phyloP scores from a whole-genome alignment of 176 grass and related monocot genomes.

The Ensete glaucum region DNA sequence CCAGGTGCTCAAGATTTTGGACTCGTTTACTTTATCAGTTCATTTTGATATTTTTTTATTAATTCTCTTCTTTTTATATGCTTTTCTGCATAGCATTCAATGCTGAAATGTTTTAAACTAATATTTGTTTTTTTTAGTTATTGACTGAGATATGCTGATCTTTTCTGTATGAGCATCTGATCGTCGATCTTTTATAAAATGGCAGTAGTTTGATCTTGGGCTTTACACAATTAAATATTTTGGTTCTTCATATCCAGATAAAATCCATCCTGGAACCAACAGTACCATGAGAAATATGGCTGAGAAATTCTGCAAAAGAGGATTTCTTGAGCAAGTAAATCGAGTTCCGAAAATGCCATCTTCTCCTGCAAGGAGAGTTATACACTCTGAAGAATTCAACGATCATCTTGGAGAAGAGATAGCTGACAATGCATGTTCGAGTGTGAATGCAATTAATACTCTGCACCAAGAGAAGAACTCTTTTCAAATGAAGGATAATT shows the following conservation, averaged over 20 bases:
- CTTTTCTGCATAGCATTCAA: neutral
- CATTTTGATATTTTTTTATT: neutral
- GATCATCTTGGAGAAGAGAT: slow-evolving; percentile 33
- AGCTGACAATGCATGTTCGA: slow-evolving; percentile 31
- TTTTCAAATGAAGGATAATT: neutral
- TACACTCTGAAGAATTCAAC: neutral
- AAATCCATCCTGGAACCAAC: neutral
- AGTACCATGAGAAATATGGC: neutral
- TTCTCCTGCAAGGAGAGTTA: neutral
- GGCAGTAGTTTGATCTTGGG: neutral
- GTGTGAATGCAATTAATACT: slow-evolving; percentile 20
- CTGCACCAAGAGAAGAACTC: slow-evolving; percentile 5
- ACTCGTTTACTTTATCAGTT: neutral
- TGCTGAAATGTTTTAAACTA: neutral
- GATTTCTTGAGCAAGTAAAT: slow-evolving; percentile 5
- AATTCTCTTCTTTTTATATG: no score
- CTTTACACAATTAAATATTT: neutral
- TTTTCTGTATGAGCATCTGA: neutral
- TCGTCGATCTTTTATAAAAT: neutral
- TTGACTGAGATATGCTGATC: neutral
- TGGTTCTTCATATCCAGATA: neutral
- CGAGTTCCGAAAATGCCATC: neutral
- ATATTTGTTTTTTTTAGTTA: neutral
- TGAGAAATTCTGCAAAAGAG: slow-evolving; percentile 2
- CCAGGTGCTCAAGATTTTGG: neutral